These are phyloP conservation scores for Calonectria montana DNA, from an alignment of 2,329 filamentous ascomycete species.

Conservation along the genomic window DNA sequence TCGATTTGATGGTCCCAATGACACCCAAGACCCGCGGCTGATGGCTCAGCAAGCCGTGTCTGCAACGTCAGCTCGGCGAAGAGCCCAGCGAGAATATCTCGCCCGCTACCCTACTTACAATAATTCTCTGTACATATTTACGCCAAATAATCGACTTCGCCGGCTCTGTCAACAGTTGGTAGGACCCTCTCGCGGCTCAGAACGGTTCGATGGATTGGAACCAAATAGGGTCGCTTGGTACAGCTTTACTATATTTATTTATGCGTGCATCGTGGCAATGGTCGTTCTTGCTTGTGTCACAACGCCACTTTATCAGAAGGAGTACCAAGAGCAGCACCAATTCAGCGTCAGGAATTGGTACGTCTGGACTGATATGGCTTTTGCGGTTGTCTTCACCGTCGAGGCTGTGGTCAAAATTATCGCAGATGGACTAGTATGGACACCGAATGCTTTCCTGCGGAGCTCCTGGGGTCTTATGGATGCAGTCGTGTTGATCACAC, in stretches of 20 bases:
- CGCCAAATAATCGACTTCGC: conserved; percentile 80
- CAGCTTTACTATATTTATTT: conserved; percentile 91
- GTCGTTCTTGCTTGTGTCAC: conserved; percentile 95
- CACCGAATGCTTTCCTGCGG: conserved; percentile 95
- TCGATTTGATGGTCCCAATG: conserved; percentile 77
- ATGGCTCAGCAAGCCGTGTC: conserved; percentile 93
- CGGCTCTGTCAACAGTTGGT: conserved; percentile 89
- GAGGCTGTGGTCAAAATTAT: conserved; percentile 94
- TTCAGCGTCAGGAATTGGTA: conserved; percentile 86
- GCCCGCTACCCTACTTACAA: conserved; percentile 91
- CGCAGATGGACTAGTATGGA: conserved; percentile 95
- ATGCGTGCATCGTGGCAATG: conserved; percentile 95
- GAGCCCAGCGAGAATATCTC: conserved; percentile 91
- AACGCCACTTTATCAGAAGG: conserved; percentile 92
- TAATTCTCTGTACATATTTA: conserved; percentile 89
- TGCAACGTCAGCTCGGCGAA: conserved; percentile 84
- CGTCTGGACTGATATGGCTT: conserved; percentile 91
- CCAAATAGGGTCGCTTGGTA: conserved; percentile 95
- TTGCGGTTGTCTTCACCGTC: conserved; percentile 85
- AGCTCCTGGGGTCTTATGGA: conserved; percentile 98
- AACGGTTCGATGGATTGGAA: conserved; percentile 89
- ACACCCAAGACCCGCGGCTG: conserved; percentile 83
- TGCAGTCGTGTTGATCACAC: conserved; percentile 86
- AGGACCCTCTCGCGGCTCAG: conserved; percentile 86
- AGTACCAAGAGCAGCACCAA: conserved; percentile 75